These are phyloP conservation scores for cucumber (Cucumis sativus) DNA, from an alignment of 306 rosid species.

Conservation along the genomic window DNA sequence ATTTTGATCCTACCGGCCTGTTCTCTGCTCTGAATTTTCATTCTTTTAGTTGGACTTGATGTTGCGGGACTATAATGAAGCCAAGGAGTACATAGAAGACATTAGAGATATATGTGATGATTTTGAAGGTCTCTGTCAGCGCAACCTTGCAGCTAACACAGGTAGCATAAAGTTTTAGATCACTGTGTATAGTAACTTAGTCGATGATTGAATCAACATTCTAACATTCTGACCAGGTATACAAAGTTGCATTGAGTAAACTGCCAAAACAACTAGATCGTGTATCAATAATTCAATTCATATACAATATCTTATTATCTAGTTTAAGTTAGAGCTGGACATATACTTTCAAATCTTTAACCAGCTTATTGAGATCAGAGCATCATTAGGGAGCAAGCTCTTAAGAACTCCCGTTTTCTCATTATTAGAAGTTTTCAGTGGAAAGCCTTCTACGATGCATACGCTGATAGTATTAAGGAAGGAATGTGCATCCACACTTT, in stretches of 20 bases:
- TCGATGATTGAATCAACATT: background rate
- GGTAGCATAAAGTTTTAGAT: conserved; percentile 21
- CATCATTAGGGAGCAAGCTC: background rate
- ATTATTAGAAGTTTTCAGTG: background rate
- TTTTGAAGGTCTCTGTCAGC: conserved; percentile 91
- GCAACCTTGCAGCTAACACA: conserved; percentile 86
- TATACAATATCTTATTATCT: background rate
- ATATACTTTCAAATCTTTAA: background rate
- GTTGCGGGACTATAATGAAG: conserved; percentile 65
- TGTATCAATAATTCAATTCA: background rate
- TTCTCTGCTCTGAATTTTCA: conserved; percentile 3
- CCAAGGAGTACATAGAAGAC: conserved; percentile 90
- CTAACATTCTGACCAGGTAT: background rate
- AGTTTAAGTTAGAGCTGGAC: background rate
- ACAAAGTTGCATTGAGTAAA: background rate
- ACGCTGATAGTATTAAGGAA: background rate
- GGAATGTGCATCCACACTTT: background rate
- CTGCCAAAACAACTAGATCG: background rate
- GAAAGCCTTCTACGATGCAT: background rate
- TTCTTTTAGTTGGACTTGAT: conserved; percentile 74
- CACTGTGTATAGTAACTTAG: no score
- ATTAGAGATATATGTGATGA: conserved; percentile 78
- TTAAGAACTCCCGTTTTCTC: background rate
- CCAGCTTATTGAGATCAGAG: background rate
- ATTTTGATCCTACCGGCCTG: conserved; percentile 11